Evolutionary conservation across 148 eudicot species (phyloP), one percentile per base, ranked within the genome.

Genomic region (Talinum fruticosum): DNA sequence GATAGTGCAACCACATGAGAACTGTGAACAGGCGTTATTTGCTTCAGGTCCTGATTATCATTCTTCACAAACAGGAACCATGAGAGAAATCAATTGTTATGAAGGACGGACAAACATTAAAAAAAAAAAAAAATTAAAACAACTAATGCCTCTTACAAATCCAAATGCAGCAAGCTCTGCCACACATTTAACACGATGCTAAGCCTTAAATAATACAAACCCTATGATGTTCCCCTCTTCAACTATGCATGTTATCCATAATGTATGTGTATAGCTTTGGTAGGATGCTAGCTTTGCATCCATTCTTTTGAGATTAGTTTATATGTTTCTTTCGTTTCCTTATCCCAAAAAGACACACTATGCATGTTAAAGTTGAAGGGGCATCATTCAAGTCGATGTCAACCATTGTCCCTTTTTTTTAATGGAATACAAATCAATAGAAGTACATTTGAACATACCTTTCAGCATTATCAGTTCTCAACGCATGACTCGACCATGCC

Each of bases 1-100:
- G 96, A 90, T 57, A 95, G 91, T 68, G 97, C 89, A 79, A 76
- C 37, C 53, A 78, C 62, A 82, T 96, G 99, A 74, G 97, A 96
- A 76, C 82, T 72, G 75, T 96, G 97, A 64, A 81, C 78, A 81
- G 92, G 41, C 54, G 86, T 89, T 82, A 86, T 77, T 74, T 84
- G 94, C 77, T 88, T 91, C 72, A 76, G 83, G 75, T 93, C 94
- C 84, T 86, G 88, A 84, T 71, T 82, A 78, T 82, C 89, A 83
- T 84, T 84, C 89, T 87, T 77, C 77, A 85, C 35, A 70, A 45
- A 72, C 44, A 80, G 35, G 64, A 24, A 34, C 23, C 35, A 66
- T 28, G 28, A 79, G 53, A 67, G 45, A 82, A 35, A 10, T 59
- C 59, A 77, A 12, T 45, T 29, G 57, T 21, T 23, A 69, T 49